These are phyloP conservation scores for Sporothrix pseudoabietina DNA, from an alignment of 2,329 filamentous ascomycete species.

Conservation along the genomic window DNA sequence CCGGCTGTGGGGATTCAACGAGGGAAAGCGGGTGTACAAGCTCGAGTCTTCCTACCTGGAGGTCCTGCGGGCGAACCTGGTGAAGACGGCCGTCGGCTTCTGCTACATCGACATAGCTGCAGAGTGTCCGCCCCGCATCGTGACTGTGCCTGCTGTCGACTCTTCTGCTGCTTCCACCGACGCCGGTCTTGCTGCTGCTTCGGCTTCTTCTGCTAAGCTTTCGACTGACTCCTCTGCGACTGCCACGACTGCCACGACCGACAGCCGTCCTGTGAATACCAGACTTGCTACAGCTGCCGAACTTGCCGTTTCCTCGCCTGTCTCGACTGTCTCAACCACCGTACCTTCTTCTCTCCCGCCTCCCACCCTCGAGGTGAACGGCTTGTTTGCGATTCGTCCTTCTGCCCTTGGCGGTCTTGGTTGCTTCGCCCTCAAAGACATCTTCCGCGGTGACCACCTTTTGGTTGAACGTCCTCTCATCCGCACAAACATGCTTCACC, in stretches of 20 bases:
- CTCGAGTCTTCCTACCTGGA: conserved; percentile 22
- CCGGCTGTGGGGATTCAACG: conserved; percentile 25
- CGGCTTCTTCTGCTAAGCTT: too few species aligned
- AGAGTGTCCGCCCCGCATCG: conserved; percentile 26
- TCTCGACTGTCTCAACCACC: too few species aligned
- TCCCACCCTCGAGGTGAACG: conserved; percentile 40
- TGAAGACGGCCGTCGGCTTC: conserved; percentile 31
- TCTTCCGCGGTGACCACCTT: conserved; percentile 47
- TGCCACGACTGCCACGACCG: neutral
- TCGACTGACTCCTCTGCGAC: neutral
- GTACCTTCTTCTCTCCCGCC: neutral
- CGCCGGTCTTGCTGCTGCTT: too few species aligned
- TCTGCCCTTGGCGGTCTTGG: conserved; percentile 52
- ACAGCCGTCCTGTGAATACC: neutral
- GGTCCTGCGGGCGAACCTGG: neutral
- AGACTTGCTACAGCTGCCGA: neutral
- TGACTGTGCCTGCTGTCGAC: neutral
- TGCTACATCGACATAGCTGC: conserved; percentile 29
- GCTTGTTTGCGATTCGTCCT: conserved; percentile 45
- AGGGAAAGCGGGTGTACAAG: conserved; percentile 32
- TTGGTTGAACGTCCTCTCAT: conserved; percentile 52
- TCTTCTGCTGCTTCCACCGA: neutral
- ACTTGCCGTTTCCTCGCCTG: neutral
- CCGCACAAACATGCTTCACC: conserved; percentile 36
- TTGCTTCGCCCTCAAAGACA: conserved; percentile 48